These are phyloP conservation scores for Alternaria sp. DNA, from an alignment of 2,329 filamentous ascomycete species.

Conservation along the genomic window DNA sequence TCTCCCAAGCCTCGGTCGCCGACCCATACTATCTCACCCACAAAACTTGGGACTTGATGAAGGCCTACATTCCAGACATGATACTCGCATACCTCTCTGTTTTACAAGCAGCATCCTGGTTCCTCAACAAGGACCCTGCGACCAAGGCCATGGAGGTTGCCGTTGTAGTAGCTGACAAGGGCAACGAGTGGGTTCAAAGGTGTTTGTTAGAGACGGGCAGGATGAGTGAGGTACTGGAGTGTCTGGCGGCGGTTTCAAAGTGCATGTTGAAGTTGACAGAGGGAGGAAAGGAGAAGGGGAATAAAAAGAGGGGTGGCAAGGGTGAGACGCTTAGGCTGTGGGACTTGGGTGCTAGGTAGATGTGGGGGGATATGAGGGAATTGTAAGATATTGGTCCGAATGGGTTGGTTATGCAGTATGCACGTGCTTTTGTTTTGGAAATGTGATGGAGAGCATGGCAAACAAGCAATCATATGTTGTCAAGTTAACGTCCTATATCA, in stretches of 20 bases:
- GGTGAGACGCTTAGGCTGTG: constrained; percentile 57
- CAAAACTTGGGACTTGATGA: constrained; percentile 65
- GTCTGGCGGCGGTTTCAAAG: constrained; percentile 79
- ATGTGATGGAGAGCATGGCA: neutral
- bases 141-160: constrained; percentile 89
- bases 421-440: neutral
- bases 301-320: constrained; percentile 53
- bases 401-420: neutral
- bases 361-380: neutral
- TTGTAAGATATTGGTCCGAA: constrained; percentile 2
- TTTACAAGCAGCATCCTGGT: constrained; percentile 79
- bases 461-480: neutral
- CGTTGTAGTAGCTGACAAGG: constrained; percentile 68
- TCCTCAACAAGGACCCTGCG: constrained; percentile 77
- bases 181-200: constrained; percentile 47
- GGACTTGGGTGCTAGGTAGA: constrained; percentile 47
- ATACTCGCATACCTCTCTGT: constrained; percentile 84
- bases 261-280: constrained; percentile 66
- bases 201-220: constrained; percentile 52
- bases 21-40: constrained; percentile 14
- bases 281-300: constrained; percentile 52
- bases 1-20: constrained; percentile 19
- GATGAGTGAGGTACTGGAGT: constrained; percentile 59
- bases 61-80: constrained; percentile 83
- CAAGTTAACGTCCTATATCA: neutral